A percentile compares a stretch with the other conserved stretches of the same genome.
phyloP scores from a whole-genome alignment of 2,329 filamentous ascomycete species.

The Aspergillus fumigatiaffinis region DNA sequence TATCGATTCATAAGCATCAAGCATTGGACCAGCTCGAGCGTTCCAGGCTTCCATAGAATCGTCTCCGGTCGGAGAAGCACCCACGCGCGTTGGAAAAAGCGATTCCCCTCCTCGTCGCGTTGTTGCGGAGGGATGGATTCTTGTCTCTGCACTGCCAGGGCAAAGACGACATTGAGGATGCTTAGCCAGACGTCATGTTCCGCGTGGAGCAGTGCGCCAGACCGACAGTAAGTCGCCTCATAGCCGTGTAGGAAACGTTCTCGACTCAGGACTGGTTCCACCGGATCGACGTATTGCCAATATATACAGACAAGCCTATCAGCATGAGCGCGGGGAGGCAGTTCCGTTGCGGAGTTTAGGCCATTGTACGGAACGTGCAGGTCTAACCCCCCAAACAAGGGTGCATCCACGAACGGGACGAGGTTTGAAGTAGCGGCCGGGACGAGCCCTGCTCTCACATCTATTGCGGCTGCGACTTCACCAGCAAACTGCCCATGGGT shows the following conservation, averaged over 20 bases:
- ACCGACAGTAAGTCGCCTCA: conserved; percentile 1
- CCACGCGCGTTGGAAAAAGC: conserved; percentile 16
- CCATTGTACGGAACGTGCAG: background rate
- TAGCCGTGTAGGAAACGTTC: conserved; percentile 10
- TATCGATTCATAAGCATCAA: conserved; percentile 19
- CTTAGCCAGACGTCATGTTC: conserved; percentile 4
- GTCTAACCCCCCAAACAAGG: conserved; percentile 15
- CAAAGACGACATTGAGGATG: conserved; percentile 15
- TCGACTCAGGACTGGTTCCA: conserved; percentile 12
- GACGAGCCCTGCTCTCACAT: conserved; percentile 9
- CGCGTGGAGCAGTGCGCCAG: background rate
- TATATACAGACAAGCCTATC: conserved; percentile 15
- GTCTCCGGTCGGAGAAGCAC: conserved; percentile 9
- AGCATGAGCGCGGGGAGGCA: conserved; percentile 12
- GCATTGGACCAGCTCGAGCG: conserved; percentile 14
- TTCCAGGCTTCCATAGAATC: conserved; percentile 14
- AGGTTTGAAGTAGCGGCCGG: conserved; percentile 1
- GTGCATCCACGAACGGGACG: conserved; percentile 18
- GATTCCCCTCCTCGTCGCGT: conserved; percentile 11
- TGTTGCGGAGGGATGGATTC: conserved; percentile 6
- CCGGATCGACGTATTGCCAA: conserved; percentile 13
- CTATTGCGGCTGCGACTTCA: conserved; percentile 13
- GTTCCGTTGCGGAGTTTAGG: background rate
- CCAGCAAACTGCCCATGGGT: conserved; percentile 15
- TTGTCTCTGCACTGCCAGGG: conserved; percentile 15